These are phyloP conservation scores for Gossypium bickii DNA, from an alignment of 345 rosid genomes.

Conservation along the genomic window DNA sequence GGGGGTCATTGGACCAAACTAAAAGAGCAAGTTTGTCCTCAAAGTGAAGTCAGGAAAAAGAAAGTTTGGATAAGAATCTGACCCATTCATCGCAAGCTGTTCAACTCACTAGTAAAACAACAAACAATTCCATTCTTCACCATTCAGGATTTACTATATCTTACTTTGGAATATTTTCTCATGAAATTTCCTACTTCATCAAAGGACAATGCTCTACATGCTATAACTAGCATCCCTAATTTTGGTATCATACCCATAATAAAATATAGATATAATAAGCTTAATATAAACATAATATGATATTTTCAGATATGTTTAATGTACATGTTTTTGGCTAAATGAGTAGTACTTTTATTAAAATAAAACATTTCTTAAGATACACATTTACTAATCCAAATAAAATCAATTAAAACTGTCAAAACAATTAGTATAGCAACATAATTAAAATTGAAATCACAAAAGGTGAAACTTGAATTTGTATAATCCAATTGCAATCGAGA, in stretches of 20 bases:
- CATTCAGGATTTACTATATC: neutral
- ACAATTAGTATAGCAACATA: too few species aligned
- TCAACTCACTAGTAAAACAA: neutral
- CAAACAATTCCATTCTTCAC: neutral
- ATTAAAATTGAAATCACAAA: neutral
- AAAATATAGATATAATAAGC: too few species aligned
- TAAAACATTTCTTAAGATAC: too few species aligned
- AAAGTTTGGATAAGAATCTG: slow-evolving; percentile 7
- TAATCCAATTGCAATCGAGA: neutral
- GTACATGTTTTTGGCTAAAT: too few species aligned
- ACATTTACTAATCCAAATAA: neutral
- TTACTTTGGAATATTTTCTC: slow-evolving; percentile 12
- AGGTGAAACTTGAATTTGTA: neutral
- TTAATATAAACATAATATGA: too few species aligned
- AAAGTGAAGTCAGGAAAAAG: slow-evolving; percentile 7
- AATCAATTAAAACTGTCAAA: too few species aligned
- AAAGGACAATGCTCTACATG: neutral
- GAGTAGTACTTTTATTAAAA: too few species aligned
- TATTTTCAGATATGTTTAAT: too few species aligned
- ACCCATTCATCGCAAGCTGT: neutral
- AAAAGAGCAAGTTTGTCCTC: slow-evolving; percentile 25
- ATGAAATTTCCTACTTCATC: neutral
- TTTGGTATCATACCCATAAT: too few species aligned
- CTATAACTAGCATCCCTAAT: neutral
- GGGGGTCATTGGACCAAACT: slow-evolving; percentile 1